phyloP scores from a whole-genome alignment of 106 monocot species.

The Alisma plantagoaquatica region DNA sequence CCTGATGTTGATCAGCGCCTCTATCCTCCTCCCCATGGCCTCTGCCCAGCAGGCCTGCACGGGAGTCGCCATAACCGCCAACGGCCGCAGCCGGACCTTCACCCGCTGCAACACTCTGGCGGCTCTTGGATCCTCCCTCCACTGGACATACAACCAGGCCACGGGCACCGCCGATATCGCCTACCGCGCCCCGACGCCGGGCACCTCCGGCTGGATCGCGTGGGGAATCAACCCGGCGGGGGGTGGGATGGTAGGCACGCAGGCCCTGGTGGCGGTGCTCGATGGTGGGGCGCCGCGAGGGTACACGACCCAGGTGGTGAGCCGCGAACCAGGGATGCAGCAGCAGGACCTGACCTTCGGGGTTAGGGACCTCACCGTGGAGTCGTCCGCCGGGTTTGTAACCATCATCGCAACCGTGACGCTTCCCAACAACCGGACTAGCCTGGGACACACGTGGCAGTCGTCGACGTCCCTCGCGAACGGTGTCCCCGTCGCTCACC shows the following conservation, averaged over 20 bases:
- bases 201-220: conserved; percentile 47
- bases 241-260: conserved; percentile 46
- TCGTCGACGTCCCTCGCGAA: background rate
- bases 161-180: conserved; percentile 56
- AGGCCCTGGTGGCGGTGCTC: conserved; percentile 54
- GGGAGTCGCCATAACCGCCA: conserved; percentile 2
- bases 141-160: conserved; percentile 59
- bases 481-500: conserved; percentile 10
- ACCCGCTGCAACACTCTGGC: conserved; percentile 5
- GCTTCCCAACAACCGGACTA: conserved; percentile 16
- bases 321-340: conserved; percentile 1
- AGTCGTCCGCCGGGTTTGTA: conserved; percentile 9
- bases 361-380: conserved; percentile 4
- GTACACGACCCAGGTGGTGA: conserved; percentile 15
- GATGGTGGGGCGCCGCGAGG: conserved; percentile 11
- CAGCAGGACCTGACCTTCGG: conserved; percentile 8
- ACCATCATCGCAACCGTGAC: conserved; percentile 20
- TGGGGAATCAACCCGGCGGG: conserved; percentile 64
- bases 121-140: conserved; percentile 27
- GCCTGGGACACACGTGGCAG: conserved; percentile 28
- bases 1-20: background rate
- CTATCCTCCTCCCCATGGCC: background rate
- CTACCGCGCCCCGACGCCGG: conserved; percentile 40
- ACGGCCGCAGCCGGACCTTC: background rate
- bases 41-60: conserved; percentile 4